phyloP scores from a whole-genome alignment of 1,139 yeast genomes.

The Sugiyamaella neomexicana region DNA sequence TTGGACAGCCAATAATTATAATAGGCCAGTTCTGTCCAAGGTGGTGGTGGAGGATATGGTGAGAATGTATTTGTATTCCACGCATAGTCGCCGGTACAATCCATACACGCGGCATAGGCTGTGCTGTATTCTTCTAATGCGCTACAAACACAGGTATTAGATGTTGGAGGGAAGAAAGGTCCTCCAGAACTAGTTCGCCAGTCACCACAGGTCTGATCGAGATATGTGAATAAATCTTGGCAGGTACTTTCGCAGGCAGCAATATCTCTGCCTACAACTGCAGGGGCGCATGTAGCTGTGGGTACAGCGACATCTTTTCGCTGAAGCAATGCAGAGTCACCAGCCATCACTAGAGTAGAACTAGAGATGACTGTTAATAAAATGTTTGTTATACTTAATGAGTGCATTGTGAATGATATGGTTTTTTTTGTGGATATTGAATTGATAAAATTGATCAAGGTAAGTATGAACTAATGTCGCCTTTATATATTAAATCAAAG shows the following conservation, averaged over 20 bases:
- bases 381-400: neutral
- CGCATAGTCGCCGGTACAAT: neutral
- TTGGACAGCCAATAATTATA: conserved; percentile 6
- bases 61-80: conserved; percentile 3
- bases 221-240: neutral
- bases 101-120: neutral
- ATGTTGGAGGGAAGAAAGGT: neutral
- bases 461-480: no score
- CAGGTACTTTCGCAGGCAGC: conserved; percentile 2
- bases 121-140: neutral
- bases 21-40: neutral
- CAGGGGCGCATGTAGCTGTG: conserved; percentile 4
- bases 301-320: neutral
- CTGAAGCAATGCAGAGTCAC: neutral
- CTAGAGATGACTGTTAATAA: neutral
- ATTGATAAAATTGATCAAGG: no score
- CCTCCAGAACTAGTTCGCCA: neutral
- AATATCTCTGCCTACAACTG: conserved; percentile 1
- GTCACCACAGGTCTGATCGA: neutral
- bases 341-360: neutral
- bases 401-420: neutral
- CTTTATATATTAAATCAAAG: no score
- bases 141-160: neutral
- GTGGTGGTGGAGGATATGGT: conserved; percentile 10
- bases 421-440: no score